Conservation (phyloP, 306 rosid genomes). For the Cyclanthera cordifolia region DNA sequence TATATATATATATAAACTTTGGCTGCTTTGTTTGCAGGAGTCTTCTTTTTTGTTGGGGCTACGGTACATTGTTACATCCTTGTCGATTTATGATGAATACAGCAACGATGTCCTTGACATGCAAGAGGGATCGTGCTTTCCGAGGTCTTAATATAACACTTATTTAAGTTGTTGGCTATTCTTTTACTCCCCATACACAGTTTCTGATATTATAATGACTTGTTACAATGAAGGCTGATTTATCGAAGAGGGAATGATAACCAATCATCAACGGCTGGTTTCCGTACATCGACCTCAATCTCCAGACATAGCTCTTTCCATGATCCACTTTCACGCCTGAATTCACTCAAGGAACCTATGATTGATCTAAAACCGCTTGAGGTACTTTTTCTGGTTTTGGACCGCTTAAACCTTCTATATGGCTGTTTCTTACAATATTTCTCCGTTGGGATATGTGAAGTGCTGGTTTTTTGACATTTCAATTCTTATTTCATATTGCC, state of each 20-base stretch:
- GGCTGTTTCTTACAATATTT: background rate
- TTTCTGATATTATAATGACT: background rate
- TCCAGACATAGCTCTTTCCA: slow-evolving; percentile 46
- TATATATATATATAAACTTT: background rate
- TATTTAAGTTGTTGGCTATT: background rate
- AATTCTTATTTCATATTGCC: background rate
- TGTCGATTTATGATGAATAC: slow-evolving; percentile 85
- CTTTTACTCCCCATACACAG: background rate
- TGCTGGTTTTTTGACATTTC: no score
- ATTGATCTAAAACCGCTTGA: slow-evolving; percentile 63
- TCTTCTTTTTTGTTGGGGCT: slow-evolving; percentile 61
- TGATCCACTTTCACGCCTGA: slow-evolving; percentile 36
- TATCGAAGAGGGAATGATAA: slow-evolving; percentile 14
- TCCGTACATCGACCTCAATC: slow-evolving; percentile 29
- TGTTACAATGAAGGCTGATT: slow-evolving; percentile 20
- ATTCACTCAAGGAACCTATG: slow-evolving; percentile 45
- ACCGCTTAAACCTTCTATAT: background rate
- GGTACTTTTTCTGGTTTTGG: slow-evolving; percentile 24
- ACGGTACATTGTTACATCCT: slow-evolving; percentile 51
- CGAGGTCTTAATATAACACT: slow-evolving; percentile 39
- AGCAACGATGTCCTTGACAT: slow-evolving; percentile 85
- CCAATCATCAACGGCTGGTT: slow-evolving; percentile 12
- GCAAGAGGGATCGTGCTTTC: slow-evolving; percentile 91
- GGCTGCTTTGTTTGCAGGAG: slow-evolving; percentile 54
- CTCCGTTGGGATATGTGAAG: background rate